These are phyloP conservation scores for Mycena belliarum DNA, from an alignment of 768 basidiomycete species.

Conservation along the genomic window DNA sequence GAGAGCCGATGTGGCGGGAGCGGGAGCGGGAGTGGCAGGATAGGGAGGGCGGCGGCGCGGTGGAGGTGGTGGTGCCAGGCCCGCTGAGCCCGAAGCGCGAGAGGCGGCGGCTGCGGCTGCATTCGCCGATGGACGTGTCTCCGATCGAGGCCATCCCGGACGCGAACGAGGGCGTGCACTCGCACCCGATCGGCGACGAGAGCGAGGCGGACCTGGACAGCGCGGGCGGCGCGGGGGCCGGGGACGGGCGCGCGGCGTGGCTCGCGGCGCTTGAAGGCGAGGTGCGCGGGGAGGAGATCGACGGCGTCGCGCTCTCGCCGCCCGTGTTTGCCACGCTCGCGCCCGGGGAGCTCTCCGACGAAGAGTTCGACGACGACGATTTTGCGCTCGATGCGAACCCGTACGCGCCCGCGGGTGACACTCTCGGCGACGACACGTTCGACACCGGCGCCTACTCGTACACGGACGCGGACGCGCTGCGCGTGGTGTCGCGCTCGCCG, in stretches of 20 bases:
- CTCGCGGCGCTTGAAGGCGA: conserved; percentile 22
- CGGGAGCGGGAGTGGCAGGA: background rate
- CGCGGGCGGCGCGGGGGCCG: conserved; percentile 2
- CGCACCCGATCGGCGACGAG: conserved; percentile 21
- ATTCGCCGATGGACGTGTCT: conserved; percentile 8
- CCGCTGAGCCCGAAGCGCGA: no score
- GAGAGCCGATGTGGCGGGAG: no score
- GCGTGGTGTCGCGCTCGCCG: conserved; percentile 6
- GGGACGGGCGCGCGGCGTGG: background rate
- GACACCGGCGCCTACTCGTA: background rate
- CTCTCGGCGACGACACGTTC: background rate
- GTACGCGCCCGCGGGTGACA: no score
- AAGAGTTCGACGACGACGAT: conserved; percentile 12
- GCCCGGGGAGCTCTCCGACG: no score
- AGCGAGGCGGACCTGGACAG: conserved; percentile 13
- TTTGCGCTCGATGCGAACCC: conserved; percentile 9
- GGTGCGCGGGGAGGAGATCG: conserved; percentile 20
- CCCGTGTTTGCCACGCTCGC: conserved; percentile 14
- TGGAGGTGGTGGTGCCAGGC: no score
- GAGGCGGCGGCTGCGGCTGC: conserved; percentile 10
- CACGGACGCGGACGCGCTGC: background rate
- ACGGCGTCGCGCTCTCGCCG: conserved; percentile 16
- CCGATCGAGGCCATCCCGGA: background rate
- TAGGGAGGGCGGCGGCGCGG: background rate
- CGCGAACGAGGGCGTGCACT: conserved; percentile 5